These are phyloP conservation scores for Periconia macrospinosa DNA, from an alignment of 2,329 filamentous ascomycete genomes.

Conservation along the genomic window DNA sequence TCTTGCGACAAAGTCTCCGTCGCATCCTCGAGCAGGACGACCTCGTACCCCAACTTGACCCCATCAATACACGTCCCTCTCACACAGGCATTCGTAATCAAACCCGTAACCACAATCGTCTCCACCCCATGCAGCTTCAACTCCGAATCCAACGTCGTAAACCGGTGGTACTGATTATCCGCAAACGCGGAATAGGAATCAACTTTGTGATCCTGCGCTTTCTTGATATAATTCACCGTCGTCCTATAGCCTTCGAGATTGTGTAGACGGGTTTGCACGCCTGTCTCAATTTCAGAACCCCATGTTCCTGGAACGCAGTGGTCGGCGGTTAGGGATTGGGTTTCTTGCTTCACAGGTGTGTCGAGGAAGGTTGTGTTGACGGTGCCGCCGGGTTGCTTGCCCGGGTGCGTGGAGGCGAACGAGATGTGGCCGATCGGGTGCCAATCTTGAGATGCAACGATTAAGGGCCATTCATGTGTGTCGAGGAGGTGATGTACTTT, in stretches of 20 bases:
- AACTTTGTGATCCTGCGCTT: conserved; percentile 23
- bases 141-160: conserved; percentile 21
- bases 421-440: conserved; percentile 23
- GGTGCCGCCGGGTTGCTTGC: conserved; percentile 9
- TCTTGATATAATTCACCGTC: conserved; percentile 27
- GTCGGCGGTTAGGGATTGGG: conserved; percentile 17
- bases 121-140: conserved; percentile 19
- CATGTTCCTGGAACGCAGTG: conserved; percentile 24
- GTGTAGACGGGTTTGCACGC: conserved; percentile 20
- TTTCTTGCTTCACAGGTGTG: conserved; percentile 18
- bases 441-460: conserved; percentile 27
- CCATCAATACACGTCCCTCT: conserved; percentile 24
- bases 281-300: conserved; percentile 20
- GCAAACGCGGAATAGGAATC: conserved; percentile 27
- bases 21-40: conserved; percentile 25
- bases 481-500: conserved; percentile 24
- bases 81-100: conserved; percentile 24
- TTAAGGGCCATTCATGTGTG: conserved; percentile 27
- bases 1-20: conserved; percentile 20
- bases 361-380: conserved; percentile 23
- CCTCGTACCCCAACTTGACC: conserved; percentile 24
- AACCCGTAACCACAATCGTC: conserved; percentile 20
- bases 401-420: conserved; percentile 19
- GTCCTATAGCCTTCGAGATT: conserved; percentile 21
- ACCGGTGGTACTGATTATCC: conserved; percentile 27